phyloP scores from a whole-genome alignment of 352 stramenopile species.

The Pythium chondricola region DNA sequence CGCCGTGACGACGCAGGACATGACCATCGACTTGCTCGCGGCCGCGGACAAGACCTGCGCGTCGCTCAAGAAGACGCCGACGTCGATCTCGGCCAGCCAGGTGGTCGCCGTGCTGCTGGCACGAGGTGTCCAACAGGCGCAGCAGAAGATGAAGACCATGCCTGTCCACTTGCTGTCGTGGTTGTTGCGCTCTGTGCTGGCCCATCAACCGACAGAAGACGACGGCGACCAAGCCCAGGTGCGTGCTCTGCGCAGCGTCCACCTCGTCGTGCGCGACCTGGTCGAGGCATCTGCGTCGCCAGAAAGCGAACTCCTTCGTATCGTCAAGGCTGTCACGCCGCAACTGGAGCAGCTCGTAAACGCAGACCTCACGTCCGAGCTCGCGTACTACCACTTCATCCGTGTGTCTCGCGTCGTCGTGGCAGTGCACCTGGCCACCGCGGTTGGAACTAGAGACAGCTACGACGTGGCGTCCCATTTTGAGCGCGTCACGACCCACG shows the following conservation, averaged over 20 bases:
- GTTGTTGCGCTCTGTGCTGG: too few relatives aligned
- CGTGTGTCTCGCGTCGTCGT: constrained; percentile 5
- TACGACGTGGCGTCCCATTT: constrained; percentile 6
- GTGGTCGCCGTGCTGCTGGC: too few relatives aligned
- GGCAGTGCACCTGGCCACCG: background rate
- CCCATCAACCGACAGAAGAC: too few relatives aligned
- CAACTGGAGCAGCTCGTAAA: constrained; percentile 5
- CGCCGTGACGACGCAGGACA: too few relatives aligned
- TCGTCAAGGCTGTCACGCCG: background rate
- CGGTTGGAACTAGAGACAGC: background rate
- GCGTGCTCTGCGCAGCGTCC: background rate
- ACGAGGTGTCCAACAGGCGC: too few relatives aligned
- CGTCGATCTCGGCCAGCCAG: too few relatives aligned
- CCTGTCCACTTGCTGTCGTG: too few relatives aligned
- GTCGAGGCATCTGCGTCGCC: background rate
- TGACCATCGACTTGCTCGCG: too few relatives aligned
- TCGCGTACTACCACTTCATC: constrained; percentile 6
- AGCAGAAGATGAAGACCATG: too few relatives aligned
- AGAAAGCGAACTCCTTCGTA: background rate
- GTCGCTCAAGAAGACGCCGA: too few relatives aligned
- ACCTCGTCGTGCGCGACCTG: constrained; percentile 3
- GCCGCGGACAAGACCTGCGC: too few relatives aligned
- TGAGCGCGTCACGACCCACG: constrained; percentile 7
- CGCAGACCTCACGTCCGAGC: background rate
- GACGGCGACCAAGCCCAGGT: too few relatives aligned